These are phyloP conservation scores for Auriscalpium microsporum DNA, from an alignment of 768 basidiomycete genomes.

Conservation along the genomic window DNA sequence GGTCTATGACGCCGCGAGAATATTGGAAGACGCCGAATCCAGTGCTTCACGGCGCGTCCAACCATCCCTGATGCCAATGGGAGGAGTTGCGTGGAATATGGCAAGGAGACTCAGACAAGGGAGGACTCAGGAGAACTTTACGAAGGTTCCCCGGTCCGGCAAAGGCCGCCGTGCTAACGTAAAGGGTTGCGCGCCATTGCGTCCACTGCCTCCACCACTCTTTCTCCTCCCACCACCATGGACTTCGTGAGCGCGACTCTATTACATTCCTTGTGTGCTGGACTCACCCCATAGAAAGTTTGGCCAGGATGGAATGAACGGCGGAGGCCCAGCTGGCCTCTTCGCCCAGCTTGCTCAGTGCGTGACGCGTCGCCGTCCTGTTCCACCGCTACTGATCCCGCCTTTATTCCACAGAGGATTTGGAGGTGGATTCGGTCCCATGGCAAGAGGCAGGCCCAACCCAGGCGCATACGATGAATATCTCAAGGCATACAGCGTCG, in stretches of 20 bases:
- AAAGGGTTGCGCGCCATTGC: neutral
- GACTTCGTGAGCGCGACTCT: slow-evolving; percentile 28
- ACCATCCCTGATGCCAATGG: too few species aligned
- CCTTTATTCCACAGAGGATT: slow-evolving; percentile 36
- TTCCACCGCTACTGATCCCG: neutral
- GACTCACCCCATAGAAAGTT: neutral
- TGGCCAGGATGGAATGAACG: slow-evolving; percentile 14
- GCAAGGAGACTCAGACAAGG: too few species aligned
- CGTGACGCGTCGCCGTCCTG: slow-evolving; percentile 11
- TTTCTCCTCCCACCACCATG: slow-evolving; percentile 19
- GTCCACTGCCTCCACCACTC: neutral
- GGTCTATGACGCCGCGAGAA: too few species aligned
- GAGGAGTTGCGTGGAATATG: too few species aligned
- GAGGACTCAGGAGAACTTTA: too few species aligned
- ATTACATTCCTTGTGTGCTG: neutral
- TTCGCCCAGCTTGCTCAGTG: slow-evolving; percentile 63
- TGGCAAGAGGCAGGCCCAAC: slow-evolving; percentile 37
- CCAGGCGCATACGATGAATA: slow-evolving; percentile 85
- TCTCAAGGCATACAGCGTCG: slow-evolving; percentile 90
- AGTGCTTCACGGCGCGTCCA: too few species aligned
- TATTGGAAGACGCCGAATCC: too few species aligned
- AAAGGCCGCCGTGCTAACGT: neutral
- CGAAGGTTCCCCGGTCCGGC: neutral
- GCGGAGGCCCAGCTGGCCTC: slow-evolving; percentile 49
- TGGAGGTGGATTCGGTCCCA: slow-evolving; percentile 39